Base-by-base conservation (phyloP, 2,329 filamentous ascomycete genomes). In the Juglanconis oblonga region DNA sequence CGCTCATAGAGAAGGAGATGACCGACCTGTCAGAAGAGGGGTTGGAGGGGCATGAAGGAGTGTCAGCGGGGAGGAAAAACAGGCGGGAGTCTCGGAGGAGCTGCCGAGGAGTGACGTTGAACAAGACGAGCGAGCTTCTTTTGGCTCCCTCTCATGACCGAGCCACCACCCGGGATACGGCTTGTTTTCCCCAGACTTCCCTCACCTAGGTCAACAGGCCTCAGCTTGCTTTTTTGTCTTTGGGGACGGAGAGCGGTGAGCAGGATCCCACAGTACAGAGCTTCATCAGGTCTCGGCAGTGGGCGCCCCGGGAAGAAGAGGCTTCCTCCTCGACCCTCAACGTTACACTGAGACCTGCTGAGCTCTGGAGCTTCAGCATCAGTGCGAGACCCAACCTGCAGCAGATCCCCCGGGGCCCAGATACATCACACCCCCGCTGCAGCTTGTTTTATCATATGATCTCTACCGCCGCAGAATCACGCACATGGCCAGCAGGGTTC, bases 401-500 rank as follows among this genome's bases (percentile, higher is more conserved):
- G 47, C 55, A 45, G 52, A 29, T 55, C 10, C 42, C 17, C 24
- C 48, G 24, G 24, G 24, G 24, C 32, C 44, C 17, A 36, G n/a
- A 24, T 47, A 24, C 29, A 47, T 35, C 6, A 55, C 24, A 13
- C 33, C 29, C 14, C 29, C 14, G 38, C 29, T 7, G 38, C 38
- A 45, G 52, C 55, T 57, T 45, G 45, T 42, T 52, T 38, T 45
- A 45, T 54, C 56, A 58, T 58, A 53, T 57, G 55, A 51, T 33
- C 31, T 50, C 44, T 49, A 42, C 32, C 57, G 61, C 61, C 61
- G 61, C 61, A 61, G 61, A 61, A 57, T 61, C 48, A 58, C 61
- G 61, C 61, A 62, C 61, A 62, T 61, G 61, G 57, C 61, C 50
- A 38, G 54, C 61, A 62, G 58, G 61, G 61, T 62, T 62, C 54